Conservation (phyloP, 2,329 filamentous ascomycete genomes). For the Pezizomycotina sp. region DNA sequence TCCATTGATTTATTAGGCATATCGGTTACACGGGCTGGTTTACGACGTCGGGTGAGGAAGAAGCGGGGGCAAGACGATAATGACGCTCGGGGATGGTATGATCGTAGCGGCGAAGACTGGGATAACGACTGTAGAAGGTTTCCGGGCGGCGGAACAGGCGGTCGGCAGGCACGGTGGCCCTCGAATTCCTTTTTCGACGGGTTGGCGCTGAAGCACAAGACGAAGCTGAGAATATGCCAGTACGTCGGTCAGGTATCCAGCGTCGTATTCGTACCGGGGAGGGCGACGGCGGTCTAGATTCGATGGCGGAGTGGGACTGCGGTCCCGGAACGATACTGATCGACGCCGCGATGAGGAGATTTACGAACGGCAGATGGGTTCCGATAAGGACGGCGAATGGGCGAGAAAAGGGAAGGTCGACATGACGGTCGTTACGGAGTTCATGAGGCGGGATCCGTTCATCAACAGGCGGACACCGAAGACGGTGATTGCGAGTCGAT, state of each 20-base stretch:
- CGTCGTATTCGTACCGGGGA: conserved; percentile 40
- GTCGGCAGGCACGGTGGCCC: conserved; percentile 39
- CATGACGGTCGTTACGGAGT: conserved; percentile 38
- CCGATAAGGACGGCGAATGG: conserved; percentile 39
- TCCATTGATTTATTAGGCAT: conserved; percentile 40
- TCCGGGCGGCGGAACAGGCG: conserved; percentile 41
- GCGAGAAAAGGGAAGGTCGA: conserved; percentile 36
- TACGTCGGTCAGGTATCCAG: conserved; percentile 47
- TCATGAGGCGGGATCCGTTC: conserved; percentile 35
- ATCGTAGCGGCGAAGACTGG: conserved; percentile 40
- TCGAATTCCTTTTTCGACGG: conserved; percentile 43
- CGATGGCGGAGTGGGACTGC: conserved; percentile 38
- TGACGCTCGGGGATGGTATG: conserved; percentile 43
- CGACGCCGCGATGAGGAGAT: conserved; percentile 40
- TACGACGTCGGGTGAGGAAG: conserved; percentile 36
- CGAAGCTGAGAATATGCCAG: conserved; percentile 42
- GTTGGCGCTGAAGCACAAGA: conserved; percentile 40
- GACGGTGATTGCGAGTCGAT: too few relatives aligned
- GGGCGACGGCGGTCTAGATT: conserved; percentile 28
- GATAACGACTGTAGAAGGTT: conserved; percentile 43
- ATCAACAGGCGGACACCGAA: conserved; percentile 38
- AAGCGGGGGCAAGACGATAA: conserved; percentile 34
- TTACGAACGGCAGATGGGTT: conserved; percentile 36
- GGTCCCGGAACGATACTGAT: conserved; percentile 43
- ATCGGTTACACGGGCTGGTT: conserved; percentile 46